Conservation (phyloP, 78 protist genomes). For the Creolimax fragrantissima region DNA sequence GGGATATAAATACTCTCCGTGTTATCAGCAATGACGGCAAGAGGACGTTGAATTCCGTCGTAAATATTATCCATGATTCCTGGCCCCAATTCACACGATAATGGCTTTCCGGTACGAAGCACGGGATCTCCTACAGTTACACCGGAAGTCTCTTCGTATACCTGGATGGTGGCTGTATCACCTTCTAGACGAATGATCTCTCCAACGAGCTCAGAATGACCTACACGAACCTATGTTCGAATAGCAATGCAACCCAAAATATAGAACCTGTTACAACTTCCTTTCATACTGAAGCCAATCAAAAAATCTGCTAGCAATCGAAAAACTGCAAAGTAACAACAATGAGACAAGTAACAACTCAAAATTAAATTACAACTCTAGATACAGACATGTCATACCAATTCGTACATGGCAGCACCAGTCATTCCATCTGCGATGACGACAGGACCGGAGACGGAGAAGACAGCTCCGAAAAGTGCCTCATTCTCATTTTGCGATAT, state of each 20-base stretch:
- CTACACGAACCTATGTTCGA: constrained; percentile 96
- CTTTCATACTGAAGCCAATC: too few species aligned
- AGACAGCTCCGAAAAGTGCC: constrained; percentile 27
- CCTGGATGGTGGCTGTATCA: constrained; percentile 99
- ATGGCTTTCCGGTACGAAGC: constrained; percentile 93
- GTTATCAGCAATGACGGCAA: constrained; percentile 70
- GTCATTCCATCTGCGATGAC: constrained; percentile 95
- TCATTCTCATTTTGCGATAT: neutral
- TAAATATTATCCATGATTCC: constrained; percentile 93
- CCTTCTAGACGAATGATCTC: constrained; percentile 99
- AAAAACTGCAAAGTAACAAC: neutral
- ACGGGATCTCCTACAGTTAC: constrained; percentile 99
- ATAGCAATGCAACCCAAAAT: neutral
- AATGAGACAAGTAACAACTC: neutral
- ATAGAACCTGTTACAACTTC: too few species aligned
- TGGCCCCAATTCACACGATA: constrained; percentile 99
- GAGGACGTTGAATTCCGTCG: constrained; percentile 99
- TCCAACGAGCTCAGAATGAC: constrained; percentile 88
- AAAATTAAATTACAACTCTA: neutral
- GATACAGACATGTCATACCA: constrained; percentile 57
- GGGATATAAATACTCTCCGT: constrained; percentile 93
- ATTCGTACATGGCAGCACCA: constrained; percentile 99
- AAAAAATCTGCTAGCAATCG: neutral
- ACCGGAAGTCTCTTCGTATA: constrained; percentile 99
- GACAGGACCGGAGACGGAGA: constrained; percentile 97